Base-by-base conservation (phyloP, 495 filamentous ascomycete genomes). In the Pyrenula massariospora region DNA sequence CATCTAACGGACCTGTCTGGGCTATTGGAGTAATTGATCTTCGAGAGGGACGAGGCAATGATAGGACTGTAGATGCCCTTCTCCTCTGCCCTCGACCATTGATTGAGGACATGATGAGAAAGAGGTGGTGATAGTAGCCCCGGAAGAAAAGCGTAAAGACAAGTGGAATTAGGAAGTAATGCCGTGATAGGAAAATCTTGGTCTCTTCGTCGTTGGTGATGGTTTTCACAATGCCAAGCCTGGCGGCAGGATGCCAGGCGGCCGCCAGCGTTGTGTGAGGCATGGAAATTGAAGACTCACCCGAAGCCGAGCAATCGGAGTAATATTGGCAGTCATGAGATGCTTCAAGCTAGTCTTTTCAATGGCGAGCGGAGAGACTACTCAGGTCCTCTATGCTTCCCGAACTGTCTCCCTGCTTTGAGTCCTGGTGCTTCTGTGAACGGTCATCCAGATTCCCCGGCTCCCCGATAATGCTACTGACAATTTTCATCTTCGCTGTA, bases 401-500 rank as follows among this genome's bases (percentile, higher is more conserved):
- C 49, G 73, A 72, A 12, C 72, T 70, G 66, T 74, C 73, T 21
- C 73, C 71, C 31, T 54, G 48, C 57, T 54, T 56, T 10, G 60
- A 57, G 2, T 70, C 66, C 54, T 67, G 70, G 15, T 62, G 54
- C 55, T 64, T 51, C 23, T 61, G 59, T 48, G 60, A 58, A 36
- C 65, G 60, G 48, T 63, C 65, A 1, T 63, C 56, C 3, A 60
- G 50, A 22, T 71, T 66, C 58, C 70, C 68, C 31, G 63, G 65
- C 60, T 89, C 87, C 0, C 84, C 84, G 15, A 86, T 70, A 22
- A 86, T 75, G 48, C 81, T 80, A 69, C 91, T 86, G 50, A 95
- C 85, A 52, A 96, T 78, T 66, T 88, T 92, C 1, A 78, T 77
- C 64, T 92, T 92, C n/a, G 83, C 81, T 54, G 84, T 73, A 10